phyloP scores from a whole-genome alignment of 1,284 basidiomycete species.

The Athelia sp. region DNA sequence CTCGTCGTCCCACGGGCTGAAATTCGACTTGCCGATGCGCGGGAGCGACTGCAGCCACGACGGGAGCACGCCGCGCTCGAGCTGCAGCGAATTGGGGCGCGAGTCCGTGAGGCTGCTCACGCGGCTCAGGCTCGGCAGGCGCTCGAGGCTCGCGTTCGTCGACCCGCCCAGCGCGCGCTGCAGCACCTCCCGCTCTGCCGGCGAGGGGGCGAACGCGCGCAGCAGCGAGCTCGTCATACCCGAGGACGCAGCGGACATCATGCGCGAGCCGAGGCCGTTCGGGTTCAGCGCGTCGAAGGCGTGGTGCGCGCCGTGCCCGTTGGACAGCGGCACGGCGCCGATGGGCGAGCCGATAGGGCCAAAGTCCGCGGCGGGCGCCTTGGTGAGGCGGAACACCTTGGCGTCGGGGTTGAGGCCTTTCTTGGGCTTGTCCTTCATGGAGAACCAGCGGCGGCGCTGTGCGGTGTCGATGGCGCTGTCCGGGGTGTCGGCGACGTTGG shows the following conservation, averaged over 20 bases:
- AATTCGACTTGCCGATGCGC: slow-evolving; percentile 49
- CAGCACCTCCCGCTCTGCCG: slow-evolving; percentile 74
- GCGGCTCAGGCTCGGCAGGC: slow-evolving; percentile 66
- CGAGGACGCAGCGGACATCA: slow-evolving; percentile 29
- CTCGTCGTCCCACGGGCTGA: slow-evolving; percentile 67
- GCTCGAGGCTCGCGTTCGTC: slow-evolving; percentile 66
- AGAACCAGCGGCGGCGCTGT: slow-evolving; percentile 47
- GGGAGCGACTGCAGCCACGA: slow-evolving; percentile 54
- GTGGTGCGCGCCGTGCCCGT: slow-evolving; percentile 3
- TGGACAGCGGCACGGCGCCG: slow-evolving; percentile 12
- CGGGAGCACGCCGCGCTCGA: slow-evolving; percentile 34
- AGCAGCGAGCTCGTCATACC: slow-evolving; percentile 45
- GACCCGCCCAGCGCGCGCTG: slow-evolving; percentile 65
- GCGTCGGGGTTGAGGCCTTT: slow-evolving; percentile 80
- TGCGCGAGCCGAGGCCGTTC: slow-evolving; percentile 38
- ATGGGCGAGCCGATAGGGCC: slow-evolving; percentile 9
- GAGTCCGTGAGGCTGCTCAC: slow-evolving; percentile 64
- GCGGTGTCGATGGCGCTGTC: slow-evolving; percentile 4
- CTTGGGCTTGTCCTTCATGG: slow-evolving; percentile 41
- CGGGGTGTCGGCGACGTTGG: slow-evolving; percentile 8
- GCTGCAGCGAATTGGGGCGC: slow-evolving; percentile 13
- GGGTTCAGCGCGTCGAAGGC: slow-evolving; percentile 54
- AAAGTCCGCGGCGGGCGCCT: slow-evolving; percentile 22
- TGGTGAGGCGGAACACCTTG: slow-evolving; percentile 65
- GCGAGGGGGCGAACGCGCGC: slow-evolving; percentile 78